Evolutionary conservation across 1,284 basidiomycete genomes (phyloP), one percentile per base, ranked within the genome.

Genomic region (Baeospora myosura): DNA sequence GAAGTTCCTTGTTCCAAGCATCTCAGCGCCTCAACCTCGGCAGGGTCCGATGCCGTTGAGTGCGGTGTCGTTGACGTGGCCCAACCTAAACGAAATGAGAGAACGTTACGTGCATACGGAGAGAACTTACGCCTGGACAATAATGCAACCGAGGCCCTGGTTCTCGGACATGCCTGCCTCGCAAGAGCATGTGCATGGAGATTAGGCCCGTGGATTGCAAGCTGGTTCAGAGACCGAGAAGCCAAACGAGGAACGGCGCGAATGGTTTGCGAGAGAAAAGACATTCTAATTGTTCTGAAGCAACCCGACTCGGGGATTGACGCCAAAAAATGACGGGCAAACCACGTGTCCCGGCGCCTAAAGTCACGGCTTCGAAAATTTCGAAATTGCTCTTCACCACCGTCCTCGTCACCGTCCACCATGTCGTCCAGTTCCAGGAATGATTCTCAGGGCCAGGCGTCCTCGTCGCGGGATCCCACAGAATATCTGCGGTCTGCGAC

Each of bases 1-100:
- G 77, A 71, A 1, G 91, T 95, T 32, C 93, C 93, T 54, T 85
- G 75, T 60, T 96, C 91, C 12, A 96, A 72, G 47, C 86, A 85
- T 40, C 78, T 72, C 57, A 89, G 69, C 0, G 91, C 88, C 63
- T 91, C 88, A 14, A 71, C 69, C 49, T 93, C 83, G 38, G 87
- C 81, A 18, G 92, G 92, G 63, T 97, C 91, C 29, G 78, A 73
- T 14, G 87, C 68, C 18, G 83, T 81, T 1, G 88, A 89, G 47
- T 89, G 79, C 2, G 79, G 74, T 0, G 88, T 86, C 4, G 84
- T 81, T 18, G 88, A 87, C 17, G 86, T 85, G 4, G 91, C 92
- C 74, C 81, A 90, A 49, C 82, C 88, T 92, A 54, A 34, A 43
- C 3, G 28, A 37, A 30, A 26, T 8, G 8, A 7, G 32, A 33